Evolutionary conservation across 495 filamentous ascomycete species (phyloP).

Genomic region (Lasiosphaeris hirsuta): DNA sequence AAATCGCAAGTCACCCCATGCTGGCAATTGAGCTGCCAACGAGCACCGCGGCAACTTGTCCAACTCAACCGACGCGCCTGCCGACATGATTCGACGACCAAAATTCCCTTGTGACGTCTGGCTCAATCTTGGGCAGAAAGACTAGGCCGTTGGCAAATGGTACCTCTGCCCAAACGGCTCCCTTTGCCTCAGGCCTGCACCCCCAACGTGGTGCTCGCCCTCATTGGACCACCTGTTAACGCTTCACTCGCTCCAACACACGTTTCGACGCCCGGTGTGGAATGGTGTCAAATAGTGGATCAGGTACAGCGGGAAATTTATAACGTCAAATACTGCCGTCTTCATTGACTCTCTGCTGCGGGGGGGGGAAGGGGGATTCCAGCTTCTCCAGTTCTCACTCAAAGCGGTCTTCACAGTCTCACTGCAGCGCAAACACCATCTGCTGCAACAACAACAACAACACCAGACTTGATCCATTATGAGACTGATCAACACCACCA

Average conservation of each 20-base stretch:
- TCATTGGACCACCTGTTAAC: conserved; percentile 23
- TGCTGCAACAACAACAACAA: neutral
- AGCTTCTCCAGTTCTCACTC: no score
- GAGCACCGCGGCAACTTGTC: no score
- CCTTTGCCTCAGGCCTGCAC: neutral
- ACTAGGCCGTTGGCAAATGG: neutral
- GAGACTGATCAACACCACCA: conserved; percentile 38
- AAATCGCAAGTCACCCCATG: no score
- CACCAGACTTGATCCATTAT: conserved; percentile 18
- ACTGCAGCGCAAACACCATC: neutral
- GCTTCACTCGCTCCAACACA: conserved; percentile 19
- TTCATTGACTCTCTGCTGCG: no score
- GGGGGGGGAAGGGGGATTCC: no score
- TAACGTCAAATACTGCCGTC: neutral
- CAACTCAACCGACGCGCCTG: neutral
- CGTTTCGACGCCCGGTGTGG: neutral
- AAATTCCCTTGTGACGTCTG: neutral
- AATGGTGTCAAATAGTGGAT: neutral
- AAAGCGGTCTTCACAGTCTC: neutral
- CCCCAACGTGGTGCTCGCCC: neutral
- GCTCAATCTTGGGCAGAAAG: neutral
- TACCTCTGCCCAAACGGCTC: neutral
- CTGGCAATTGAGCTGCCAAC: no score
- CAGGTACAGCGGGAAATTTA: neutral
- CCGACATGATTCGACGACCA: neutral